These are phyloP conservation scores for Rhodotorula sp. DNA, from an alignment of 1,284 basidiomycete genomes.

Conservation along the genomic window DNA sequence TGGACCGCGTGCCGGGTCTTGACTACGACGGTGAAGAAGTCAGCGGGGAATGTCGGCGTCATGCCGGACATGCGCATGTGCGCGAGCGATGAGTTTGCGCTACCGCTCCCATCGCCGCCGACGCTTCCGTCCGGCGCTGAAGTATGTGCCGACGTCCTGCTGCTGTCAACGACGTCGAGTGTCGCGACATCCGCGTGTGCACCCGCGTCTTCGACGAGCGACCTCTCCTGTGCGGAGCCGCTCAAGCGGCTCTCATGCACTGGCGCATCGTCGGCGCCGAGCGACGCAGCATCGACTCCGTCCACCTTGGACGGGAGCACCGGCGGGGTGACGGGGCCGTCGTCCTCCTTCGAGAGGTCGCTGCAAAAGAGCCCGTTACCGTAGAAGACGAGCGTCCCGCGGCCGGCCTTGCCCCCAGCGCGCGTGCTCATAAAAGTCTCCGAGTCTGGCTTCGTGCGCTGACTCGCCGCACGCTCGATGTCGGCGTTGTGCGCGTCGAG, in stretches of 20 bases:
- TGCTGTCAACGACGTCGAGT: background rate
- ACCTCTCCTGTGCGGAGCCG: background rate
- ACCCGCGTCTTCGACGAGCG: background rate
- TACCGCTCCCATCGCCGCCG: background rate
- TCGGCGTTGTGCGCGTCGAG: slow-evolving; percentile 1
- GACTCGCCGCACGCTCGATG: background rate
- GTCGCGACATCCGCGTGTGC: background rate
- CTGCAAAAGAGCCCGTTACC: slow-evolving; percentile 35
- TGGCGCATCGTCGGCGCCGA: background rate
- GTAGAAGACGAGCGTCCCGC: slow-evolving; percentile 37
- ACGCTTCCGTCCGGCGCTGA: background rate
- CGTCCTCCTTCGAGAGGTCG: slow-evolving; percentile 33
- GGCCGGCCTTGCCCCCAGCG: background rate
- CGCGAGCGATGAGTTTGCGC: slow-evolving; percentile 8
- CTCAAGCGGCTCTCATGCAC: too few species aligned
- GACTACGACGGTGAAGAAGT: slow-evolving; percentile 38
- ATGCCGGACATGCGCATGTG: slow-evolving; percentile 24
- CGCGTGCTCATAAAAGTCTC: too few species aligned
- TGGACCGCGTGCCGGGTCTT: slow-evolving; percentile 1
- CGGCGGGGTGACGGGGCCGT: slow-evolving; percentile 5
- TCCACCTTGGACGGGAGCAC: background rate
- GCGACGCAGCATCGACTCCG: background rate
- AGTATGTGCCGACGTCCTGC: background rate
- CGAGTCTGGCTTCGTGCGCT: background rate
- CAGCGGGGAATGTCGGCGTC: slow-evolving; percentile 21